A percentile compares a stretch with the other conserved stretches of the same genome.
Conservation (phyloP, 1,139 yeast species). For the Geotrichum citri-aurantii region DNA sequence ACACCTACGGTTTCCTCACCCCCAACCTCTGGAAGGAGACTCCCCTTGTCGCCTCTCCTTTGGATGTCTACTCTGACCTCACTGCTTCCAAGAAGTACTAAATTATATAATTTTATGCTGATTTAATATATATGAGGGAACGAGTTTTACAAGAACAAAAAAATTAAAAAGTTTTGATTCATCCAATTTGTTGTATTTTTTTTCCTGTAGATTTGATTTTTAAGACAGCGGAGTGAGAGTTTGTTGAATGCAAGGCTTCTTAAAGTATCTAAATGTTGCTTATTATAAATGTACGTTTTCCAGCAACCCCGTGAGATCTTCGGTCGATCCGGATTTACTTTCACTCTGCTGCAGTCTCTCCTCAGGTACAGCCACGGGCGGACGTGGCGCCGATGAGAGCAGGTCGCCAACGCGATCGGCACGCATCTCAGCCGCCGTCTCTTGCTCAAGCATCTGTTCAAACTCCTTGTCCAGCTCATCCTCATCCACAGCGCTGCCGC, state of each 20-base stretch:
- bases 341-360: background rate
- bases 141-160: slow-evolving; percentile 2
- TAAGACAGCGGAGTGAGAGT: too few species aligned
- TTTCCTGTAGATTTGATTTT: background rate
- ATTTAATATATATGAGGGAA: background rate
- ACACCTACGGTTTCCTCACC: slow-evolving; percentile 99
- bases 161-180: background rate
- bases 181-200: background rate
- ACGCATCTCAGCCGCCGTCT: slow-evolving; percentile 13
- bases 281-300: background rate
- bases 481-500: slow-evolving; percentile 24
- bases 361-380: slow-evolving; percentile 1
- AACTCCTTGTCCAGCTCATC: slow-evolving; percentile 33
- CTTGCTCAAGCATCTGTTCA: slow-evolving; percentile 21
- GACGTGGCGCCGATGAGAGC: slow-evolving; percentile 5
- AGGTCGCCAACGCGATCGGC: background rate
- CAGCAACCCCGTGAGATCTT: slow-evolving; percentile 9
- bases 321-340: background rate
- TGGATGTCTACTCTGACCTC: slow-evolving; percentile 65
- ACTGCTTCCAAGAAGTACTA: slow-evolving; percentile 25
- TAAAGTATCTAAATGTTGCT: background rate
- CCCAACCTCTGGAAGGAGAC: slow-evolving; percentile 97
- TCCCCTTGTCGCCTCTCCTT: slow-evolving; percentile 83
- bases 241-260: background rate
- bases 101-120: background rate